Evolutionary conservation across 345 rosid species (phyloP).

Genomic region (Eucalyptus polybractea): DNA sequence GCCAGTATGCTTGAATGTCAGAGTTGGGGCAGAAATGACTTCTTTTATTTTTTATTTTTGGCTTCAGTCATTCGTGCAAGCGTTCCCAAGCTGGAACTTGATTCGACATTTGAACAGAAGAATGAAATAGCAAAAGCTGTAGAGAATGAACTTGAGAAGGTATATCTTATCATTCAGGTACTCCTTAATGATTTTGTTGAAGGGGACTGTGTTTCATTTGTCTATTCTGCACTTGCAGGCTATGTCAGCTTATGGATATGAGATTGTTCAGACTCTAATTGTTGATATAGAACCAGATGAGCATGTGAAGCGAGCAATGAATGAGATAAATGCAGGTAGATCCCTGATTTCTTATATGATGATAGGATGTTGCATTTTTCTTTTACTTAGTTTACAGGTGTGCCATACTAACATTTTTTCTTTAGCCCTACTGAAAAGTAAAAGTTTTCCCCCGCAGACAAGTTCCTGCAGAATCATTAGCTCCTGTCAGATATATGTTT

Average conservation of each 20-base stretch:
- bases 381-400: not conserved
- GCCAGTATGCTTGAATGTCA: not conserved
- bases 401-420: not conserved
- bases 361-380: not conserved
- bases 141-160: constrained; percentile 55
- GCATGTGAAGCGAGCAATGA: constrained; percentile 71
- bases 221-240: constrained; percentile 20
- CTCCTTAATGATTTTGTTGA: not conserved
- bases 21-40: not conserved
- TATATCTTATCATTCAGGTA: not conserved
- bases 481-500: not conserved
- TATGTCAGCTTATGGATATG: constrained; percentile 66
- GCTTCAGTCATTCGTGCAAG: constrained; percentile 45
- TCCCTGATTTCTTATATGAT: not conserved
- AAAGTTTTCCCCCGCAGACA: not conserved
- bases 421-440: not conserved
- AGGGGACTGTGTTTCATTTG: not conserved
- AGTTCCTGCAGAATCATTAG: not conserved
- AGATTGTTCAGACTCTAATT: constrained; percentile 74
- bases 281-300: constrained; percentile 75
- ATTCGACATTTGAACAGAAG: constrained; percentile 52
- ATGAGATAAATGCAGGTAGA: constrained; percentile 68
- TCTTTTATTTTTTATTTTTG: not conserved
- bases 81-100: constrained; percentile 49
- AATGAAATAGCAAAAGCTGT: constrained; percentile 52